phyloP scores from a whole-genome alignment of 2,329 filamentous ascomycete genomes.

The Sporothrix pseudoabietina region DNA sequence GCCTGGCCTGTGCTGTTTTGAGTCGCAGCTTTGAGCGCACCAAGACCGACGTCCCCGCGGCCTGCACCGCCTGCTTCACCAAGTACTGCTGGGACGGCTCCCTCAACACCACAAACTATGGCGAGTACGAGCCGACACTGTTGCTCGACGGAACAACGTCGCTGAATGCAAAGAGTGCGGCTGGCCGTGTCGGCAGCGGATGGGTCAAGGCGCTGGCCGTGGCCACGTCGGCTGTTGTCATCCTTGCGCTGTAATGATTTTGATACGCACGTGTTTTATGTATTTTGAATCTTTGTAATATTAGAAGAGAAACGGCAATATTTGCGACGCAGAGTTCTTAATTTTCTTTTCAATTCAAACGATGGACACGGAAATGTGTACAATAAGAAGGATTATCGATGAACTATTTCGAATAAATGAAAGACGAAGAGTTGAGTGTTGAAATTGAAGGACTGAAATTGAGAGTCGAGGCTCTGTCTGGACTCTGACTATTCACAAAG shows the following conservation, averaged over 20 bases:
- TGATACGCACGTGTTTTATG: not conserved
- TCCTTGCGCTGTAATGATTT: slow-evolving; percentile 11
- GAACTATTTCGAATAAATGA: not conserved
- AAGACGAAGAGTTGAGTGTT: not conserved
- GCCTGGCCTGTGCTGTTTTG: slow-evolving; percentile 85
- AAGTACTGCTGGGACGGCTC: slow-evolving; percentile 95
- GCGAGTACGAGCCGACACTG: slow-evolving; percentile 41
- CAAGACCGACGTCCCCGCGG: slow-evolving; percentile 65
- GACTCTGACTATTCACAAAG: not conserved
- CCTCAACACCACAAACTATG: slow-evolving; percentile 35
- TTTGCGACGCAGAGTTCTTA: not conserved
- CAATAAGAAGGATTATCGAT: not conserved
- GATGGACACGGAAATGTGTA: not conserved
- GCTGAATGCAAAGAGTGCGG: slow-evolving; percentile 28
- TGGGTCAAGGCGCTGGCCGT: slow-evolving; percentile 7
- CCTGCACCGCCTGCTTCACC: slow-evolving; percentile 75
- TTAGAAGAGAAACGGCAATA: not conserved
- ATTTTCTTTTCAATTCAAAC: too few relatives aligned
- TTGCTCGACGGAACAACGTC: slow-evolving; percentile 36
- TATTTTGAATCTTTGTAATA: not conserved
- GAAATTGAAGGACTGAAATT: too few relatives aligned
- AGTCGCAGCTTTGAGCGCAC: slow-evolving; percentile 74
- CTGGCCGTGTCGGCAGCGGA: not conserved
- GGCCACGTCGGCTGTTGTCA: not conserved
- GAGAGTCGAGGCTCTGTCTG: not conserved